A percentile compares a stretch with the other conserved stretches of the same genome.
Evolutionary conservation across 352 stramenopile species (phyloP).

Genomic region (Ophiocytium majus): DNA sequence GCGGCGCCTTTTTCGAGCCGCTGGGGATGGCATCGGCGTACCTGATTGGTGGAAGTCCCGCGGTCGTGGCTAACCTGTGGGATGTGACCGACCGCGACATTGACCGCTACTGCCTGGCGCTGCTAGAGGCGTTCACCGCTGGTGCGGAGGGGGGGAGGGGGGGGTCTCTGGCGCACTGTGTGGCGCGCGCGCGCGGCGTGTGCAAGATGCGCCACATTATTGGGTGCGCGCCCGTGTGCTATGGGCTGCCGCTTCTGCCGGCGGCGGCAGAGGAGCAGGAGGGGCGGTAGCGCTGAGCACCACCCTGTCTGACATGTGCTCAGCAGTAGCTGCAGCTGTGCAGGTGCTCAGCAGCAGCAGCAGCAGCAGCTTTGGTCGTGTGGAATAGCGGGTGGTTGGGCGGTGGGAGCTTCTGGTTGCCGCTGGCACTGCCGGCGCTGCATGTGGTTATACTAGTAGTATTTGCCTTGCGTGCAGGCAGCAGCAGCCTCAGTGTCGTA

Average conservation of each 20-base stretch:
- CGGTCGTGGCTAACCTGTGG: conserved; percentile 97
- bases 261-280: neutral
- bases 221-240: conserved; percentile 54
- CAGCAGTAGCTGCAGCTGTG: too few relatives aligned
- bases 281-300: conserved; percentile 1
- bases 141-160: neutral
- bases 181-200: conserved; percentile 30
- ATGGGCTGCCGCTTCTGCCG: conserved; percentile 53
- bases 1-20: conserved; percentile 75
- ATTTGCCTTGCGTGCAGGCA: too few relatives aligned
- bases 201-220: conserved; percentile 54
- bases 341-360: too few relatives aligned
- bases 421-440: too few relatives aligned
- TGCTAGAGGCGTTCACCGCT: conserved; percentile 61
- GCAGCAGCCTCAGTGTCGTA: too few relatives aligned
- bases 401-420: too few relatives aligned
- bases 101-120: conserved; percentile 75
- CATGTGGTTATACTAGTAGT: too few relatives aligned
- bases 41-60: conserved; percentile 79
- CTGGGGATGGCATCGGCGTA: conserved; percentile 90
- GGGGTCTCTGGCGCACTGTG: conserved; percentile 36
- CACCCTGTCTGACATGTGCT: too few relatives aligned
- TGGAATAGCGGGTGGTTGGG: too few relatives aligned
- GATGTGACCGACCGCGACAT: conserved; percentile 98
- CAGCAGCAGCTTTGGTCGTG: too few relatives aligned